phyloP scores from a whole-genome alignment of 139 green algal genomes.

The Chlamydomonas urium region DNA sequence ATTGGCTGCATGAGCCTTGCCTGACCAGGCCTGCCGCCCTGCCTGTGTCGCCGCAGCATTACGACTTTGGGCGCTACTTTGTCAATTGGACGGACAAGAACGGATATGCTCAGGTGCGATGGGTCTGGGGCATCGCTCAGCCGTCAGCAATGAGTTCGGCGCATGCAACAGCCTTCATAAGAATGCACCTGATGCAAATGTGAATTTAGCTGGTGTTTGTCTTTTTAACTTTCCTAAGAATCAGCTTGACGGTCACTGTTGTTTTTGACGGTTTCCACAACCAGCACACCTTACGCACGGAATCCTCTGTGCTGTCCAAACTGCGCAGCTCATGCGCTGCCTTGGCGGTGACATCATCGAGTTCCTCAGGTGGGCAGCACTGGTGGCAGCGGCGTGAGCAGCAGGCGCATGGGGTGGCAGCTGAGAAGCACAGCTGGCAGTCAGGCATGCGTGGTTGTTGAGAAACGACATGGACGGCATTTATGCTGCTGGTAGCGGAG shows the following conservation, averaged over 20 bases:
- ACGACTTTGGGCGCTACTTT: not conserved
- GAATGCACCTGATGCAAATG: not conserved
- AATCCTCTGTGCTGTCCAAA: not conserved
- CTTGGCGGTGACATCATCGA: not conserved
- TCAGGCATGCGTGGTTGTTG: not conserved
- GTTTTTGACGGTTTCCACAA: not conserved
- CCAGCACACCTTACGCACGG: not conserved
- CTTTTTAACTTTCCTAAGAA: not conserved
- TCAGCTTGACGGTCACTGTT: not conserved
- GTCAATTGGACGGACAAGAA: not conserved
- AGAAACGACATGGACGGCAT: not conserved
- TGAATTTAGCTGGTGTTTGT: too few relatives aligned
- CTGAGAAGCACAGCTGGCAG: not conserved
- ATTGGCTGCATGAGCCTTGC: too few relatives aligned
- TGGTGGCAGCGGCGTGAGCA: not conserved
- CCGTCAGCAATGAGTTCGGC: too few relatives aligned
- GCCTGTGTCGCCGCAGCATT: too few relatives aligned
- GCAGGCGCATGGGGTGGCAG: not conserved
- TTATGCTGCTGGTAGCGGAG: not conserved
- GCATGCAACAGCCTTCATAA: not conserved
- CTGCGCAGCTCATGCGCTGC: not conserved
- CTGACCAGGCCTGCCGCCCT: too few relatives aligned
- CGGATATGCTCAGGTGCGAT: not conserved
- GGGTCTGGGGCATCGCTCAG: too few relatives aligned
- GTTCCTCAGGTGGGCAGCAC: not conserved